A percentile compares a stretch with the other conserved stretches of the same genome.
These are phyloP conservation scores for Kwoniella mangroviensis DNA, from an alignment of 768 basidiomycete genomes.

Conservation along the genomic window DNA sequence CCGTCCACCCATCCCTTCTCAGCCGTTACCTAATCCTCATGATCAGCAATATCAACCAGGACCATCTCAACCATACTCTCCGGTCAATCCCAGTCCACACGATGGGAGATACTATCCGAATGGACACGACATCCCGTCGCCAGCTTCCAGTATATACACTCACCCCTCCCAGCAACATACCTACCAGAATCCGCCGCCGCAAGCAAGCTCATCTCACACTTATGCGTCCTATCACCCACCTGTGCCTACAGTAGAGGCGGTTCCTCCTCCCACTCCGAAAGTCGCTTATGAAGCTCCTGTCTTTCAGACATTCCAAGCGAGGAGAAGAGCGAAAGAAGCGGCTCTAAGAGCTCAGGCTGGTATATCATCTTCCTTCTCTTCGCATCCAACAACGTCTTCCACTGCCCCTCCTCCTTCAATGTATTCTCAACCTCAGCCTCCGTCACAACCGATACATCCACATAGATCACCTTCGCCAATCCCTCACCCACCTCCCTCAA, in stretches of 20 bases:
- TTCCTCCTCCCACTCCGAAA: slow-evolving; percentile 43
- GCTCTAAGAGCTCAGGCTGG: slow-evolving; percentile 30
- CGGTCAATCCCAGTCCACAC: neutral
- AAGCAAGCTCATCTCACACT: neutral
- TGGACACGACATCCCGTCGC: neutral
- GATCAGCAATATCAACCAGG: slow-evolving; percentile 6
- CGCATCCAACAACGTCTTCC: neutral
- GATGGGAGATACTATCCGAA: neutral
- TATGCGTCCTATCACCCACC: neutral
- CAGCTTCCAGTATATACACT: neutral
- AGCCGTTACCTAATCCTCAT: slow-evolving; percentile 10
- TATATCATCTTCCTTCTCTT: slow-evolving; percentile 3
- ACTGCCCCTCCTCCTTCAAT: slow-evolving; percentile 7
- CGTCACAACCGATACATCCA: neutral
- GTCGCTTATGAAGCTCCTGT: slow-evolving; percentile 48
- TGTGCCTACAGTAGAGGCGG: slow-evolving; percentile 22
- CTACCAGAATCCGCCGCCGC: slow-evolving; percentile 2
- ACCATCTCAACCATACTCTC: slow-evolving; percentile 4
- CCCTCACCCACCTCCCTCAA: slow-evolving; percentile 8
- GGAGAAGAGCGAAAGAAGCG: slow-evolving; percentile 45
- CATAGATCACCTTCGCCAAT: slow-evolving; percentile 13
- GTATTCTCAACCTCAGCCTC: neutral
- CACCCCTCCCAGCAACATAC: neutral
- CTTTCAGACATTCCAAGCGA: slow-evolving; percentile 52
- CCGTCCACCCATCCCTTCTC: neutral